Percentiles rank a stretch among this genome's conserved stretches.
These are phyloP conservation scores for Sporothrix pseudoabietina DNA, from an alignment of 2,329 filamentous ascomycete species.

Conservation along the genomic window DNA sequence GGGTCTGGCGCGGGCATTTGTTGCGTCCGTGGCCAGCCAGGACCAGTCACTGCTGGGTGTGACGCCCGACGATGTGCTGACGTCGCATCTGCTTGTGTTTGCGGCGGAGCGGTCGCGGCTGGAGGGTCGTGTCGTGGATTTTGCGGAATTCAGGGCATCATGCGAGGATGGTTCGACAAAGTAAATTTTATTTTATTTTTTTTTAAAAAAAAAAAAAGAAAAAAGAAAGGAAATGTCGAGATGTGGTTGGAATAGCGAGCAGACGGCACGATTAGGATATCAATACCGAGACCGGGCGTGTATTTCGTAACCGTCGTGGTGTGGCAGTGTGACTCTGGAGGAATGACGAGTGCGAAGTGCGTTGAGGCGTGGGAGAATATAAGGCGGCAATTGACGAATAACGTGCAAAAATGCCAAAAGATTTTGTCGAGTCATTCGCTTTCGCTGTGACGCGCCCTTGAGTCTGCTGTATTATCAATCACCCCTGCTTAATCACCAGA, in stretches of 20 bases:
- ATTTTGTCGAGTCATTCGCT: neutral
- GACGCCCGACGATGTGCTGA: conserved; percentile 7
- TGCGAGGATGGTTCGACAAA: conserved; percentile 1
- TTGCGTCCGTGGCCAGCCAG: neutral
- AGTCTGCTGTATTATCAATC: neutral
- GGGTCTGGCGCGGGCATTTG: conserved; percentile 4
- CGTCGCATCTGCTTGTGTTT: conserved; percentile 6
- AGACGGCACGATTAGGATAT: neutral
- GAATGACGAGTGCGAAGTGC: conserved; percentile 1
- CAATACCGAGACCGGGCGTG: neutral
- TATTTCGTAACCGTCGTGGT: neutral
- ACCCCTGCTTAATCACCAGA: conserved; percentile 10
- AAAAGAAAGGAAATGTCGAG: neutral
- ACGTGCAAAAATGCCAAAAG: neutral
- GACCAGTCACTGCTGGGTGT: conserved; percentile 9
- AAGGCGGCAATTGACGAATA: neutral
- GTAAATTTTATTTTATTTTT: too few relatives aligned
- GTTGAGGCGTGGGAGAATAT: neutral
- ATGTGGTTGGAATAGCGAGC: neutral
- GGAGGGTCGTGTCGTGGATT: conserved; percentile 15
- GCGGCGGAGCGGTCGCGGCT: conserved; percentile 16
- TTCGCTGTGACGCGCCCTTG: neutral
- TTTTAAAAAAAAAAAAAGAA: too few relatives aligned
- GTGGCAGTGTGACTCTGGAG: neutral
- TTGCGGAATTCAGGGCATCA: conserved; percentile 12